A percentile compares a stretch with the other conserved stretches of the same genome.
phyloP scores from a whole-genome alignment of 2,329 filamentous ascomycete genomes.

The Cercospora sp. region DNA sequence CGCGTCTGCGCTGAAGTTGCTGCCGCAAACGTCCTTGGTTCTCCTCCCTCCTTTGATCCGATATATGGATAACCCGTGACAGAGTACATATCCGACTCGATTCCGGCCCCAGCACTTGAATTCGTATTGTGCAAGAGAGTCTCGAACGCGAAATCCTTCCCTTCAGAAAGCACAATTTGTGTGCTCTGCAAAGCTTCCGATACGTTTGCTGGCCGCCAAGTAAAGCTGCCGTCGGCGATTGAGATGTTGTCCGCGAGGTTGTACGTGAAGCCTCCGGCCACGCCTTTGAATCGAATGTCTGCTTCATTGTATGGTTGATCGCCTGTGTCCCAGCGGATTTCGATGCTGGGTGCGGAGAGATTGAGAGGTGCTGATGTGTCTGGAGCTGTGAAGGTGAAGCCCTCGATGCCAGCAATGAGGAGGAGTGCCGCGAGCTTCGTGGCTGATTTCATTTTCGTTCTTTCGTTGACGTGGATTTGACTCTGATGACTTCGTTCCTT shows the following conservation, averaged over 20 bases:
- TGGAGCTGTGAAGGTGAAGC: neutral
- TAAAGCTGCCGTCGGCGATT: neutral
- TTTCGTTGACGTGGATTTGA: neutral
- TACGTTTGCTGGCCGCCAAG: conserved; percentile 5
- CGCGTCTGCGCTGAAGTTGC: neutral
- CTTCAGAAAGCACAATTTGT: neutral
- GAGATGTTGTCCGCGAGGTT: neutral
- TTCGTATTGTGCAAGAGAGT: conserved; percentile 3
- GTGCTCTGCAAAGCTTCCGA: conserved; percentile 10
- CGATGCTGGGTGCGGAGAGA: neutral
- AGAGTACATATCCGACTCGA: conserved; percentile 1
- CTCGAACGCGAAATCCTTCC: neutral
- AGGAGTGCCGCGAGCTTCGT: neutral
- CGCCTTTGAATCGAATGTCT: neutral
- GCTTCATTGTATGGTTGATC: neutral
- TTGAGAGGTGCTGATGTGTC: neutral
- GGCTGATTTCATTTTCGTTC: neutral
- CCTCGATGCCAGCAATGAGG: neutral
- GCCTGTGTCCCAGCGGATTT: neutral
- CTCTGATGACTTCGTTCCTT: neutral
- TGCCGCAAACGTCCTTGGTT: neutral
- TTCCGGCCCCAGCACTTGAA: neutral
- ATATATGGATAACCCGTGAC: neutral
- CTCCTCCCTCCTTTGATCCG: neutral
- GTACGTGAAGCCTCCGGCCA: neutral